A percentile compares a stretch with the other conserved stretches of the same genome.
These are phyloP conservation scores for Termitomyces sp. DNA, from an alignment of 768 basidiomycete genomes.

Conservation along the genomic window DNA sequence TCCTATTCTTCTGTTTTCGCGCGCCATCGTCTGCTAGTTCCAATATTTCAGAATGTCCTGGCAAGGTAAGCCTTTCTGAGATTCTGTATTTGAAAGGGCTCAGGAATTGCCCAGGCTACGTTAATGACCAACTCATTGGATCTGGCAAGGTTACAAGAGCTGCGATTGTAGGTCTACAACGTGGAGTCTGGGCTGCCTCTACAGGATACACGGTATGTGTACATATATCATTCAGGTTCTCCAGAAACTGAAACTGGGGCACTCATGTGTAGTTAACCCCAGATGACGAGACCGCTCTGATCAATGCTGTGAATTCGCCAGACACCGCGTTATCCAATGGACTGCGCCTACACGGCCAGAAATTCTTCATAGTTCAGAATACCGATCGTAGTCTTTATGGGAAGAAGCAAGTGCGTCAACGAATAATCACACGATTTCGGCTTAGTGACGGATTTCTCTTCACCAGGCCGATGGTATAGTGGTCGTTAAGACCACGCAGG, in stretches of 20 bases:
- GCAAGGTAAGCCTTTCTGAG: constrained; percentile 46
- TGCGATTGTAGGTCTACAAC: constrained; percentile 69
- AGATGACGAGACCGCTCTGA: constrained; percentile 60
- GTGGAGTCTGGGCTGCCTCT: constrained; percentile 75
- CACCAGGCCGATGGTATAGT: constrained; percentile 68
- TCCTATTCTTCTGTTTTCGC: constrained; percentile 6
- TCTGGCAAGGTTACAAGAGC: constrained; percentile 71
- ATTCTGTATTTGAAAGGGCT: background rate
- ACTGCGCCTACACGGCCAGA: constrained; percentile 59
- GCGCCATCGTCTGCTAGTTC: background rate
- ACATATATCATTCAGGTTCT: background rate
- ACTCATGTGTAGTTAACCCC: constrained; percentile 50
- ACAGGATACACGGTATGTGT: constrained; percentile 54
- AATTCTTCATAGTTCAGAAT: constrained; percentile 68
- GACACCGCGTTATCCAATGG: constrained; percentile 50
- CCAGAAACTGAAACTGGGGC: background rate
- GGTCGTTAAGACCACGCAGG: constrained; percentile 79
- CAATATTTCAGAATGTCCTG: constrained; percentile 53
- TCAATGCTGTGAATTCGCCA: constrained; percentile 42
- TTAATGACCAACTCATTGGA: constrained; percentile 77
- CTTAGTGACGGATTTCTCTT: background rate
- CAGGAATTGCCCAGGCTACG: constrained; percentile 58
- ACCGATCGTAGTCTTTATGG: constrained; percentile 57
- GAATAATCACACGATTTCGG: background rate
- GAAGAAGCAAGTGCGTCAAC: constrained; percentile 69